A percentile compares a stretch with the other conserved stretches of the same genome.
These are phyloP conservation scores for Fusarium sp. DNA, from an alignment of 2,329 filamentous ascomycete genomes.

Conservation along the genomic window DNA sequence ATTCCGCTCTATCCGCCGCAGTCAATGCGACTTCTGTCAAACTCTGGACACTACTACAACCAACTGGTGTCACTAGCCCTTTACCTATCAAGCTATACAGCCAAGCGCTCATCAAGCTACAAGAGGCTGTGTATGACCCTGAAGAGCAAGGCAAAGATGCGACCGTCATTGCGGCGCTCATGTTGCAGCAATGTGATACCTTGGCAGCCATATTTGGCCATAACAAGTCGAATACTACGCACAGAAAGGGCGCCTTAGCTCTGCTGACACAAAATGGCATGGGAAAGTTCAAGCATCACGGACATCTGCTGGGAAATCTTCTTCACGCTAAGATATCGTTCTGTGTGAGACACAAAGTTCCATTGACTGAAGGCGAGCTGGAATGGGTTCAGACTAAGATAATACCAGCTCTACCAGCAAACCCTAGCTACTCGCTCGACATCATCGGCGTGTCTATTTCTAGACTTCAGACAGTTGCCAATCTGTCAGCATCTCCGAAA, in stretches of 20 bases:
- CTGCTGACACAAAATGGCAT: not conserved
- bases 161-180: constrained; percentile 18
- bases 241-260: constrained; percentile 22
- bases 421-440: constrained; percentile 27
- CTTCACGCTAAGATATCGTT: constrained; percentile 24
- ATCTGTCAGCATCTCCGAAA: fast-evolving
- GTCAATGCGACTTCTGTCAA: constrained; percentile 11
- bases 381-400: constrained; percentile 4
- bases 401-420: constrained; percentile 6
- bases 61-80: fast-evolving
- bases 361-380: not conserved
- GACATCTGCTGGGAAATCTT: constrained; percentile 18
- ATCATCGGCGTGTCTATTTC: constrained; percentile 15
- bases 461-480: not conserved
- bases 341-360: not conserved
- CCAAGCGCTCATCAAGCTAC: constrained; percentile 10
- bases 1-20: constrained; percentile 14
- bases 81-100: not conserved
- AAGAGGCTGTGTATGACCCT: not conserved
- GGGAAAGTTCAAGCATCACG: not conserved
- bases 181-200: constrained; percentile 31
- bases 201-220: constrained; percentile 9
- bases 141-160: not conserved
- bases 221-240: not conserved
- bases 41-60: constrained; percentile 14